Evolutionary conservation across 129 eudicot species (phyloP).

Genomic region (Pittosporum tobira): DNA sequence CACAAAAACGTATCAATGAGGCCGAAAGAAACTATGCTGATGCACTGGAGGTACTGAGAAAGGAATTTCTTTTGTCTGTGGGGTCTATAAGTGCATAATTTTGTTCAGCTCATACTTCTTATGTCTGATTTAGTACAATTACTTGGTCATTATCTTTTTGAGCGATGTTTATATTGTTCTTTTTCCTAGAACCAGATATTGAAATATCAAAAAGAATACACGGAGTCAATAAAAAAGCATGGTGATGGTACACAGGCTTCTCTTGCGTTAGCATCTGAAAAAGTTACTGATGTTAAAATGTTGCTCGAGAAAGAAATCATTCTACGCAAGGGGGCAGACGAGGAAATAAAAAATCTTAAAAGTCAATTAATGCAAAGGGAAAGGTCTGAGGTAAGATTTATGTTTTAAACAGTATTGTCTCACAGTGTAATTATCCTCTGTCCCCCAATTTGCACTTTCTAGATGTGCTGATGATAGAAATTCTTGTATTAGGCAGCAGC

Average conservation of each 20-base stretch:
- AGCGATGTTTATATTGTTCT: background rate
- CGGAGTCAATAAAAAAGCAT: slow-evolving; percentile 55
- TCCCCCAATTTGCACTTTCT: slow-evolving; percentile 6
- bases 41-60: slow-evolving; percentile 68
- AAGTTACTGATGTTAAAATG: slow-evolving; percentile 53
- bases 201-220: slow-evolving; percentile 56
- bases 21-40: slow-evolving; percentile 60
- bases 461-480: slow-evolving; percentile 13
- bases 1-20: slow-evolving; percentile 57
- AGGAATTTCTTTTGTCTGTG: no score
- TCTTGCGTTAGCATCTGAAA: slow-evolving; percentile 15
- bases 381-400: slow-evolving; percentile 56
- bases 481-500: slow-evolving; percentile 45
- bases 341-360: slow-evolving; percentile 44
- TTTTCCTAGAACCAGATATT: slow-evolving; percentile 49
- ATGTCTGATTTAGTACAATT: background rate
- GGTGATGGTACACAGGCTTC: slow-evolving; percentile 30
- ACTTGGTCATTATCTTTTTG: slow-evolving; percentile 3
- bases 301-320: slow-evolving; percentile 60
- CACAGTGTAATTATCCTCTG: background rate
- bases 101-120: slow-evolving; percentile 1
- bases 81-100: background rate
- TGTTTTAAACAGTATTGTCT: background rate
- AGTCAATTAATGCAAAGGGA: slow-evolving; percentile 53
- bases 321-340: slow-evolving; percentile 59